phyloP scores from a whole-genome alignment of 1,139 yeast species.

The Blastobotrys buckinghamii region DNA sequence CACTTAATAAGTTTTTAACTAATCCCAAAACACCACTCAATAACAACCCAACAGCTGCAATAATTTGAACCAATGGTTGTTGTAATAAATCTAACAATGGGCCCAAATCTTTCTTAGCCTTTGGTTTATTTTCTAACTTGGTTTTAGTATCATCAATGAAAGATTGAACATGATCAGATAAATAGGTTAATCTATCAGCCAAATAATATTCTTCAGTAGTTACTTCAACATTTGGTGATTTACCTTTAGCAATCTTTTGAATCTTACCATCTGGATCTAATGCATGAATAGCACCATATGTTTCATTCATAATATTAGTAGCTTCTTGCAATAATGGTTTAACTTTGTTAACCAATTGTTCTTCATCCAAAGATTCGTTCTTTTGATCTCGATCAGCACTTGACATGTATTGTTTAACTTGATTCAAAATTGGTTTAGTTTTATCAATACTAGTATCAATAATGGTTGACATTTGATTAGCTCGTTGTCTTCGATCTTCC shows the following conservation, averaged over 20 bases:
- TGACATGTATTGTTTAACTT: constrained; percentile 5
- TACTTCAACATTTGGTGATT: constrained; percentile 3
- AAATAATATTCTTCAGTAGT: constrained; percentile 10
- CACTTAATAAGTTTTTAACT: constrained; percentile 8
- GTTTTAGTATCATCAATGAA: constrained; percentile 7
- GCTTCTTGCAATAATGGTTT: constrained; percentile 10
- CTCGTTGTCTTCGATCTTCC: constrained; percentile 5
- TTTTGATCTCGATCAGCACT: constrained; percentile 10
- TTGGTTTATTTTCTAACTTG: constrained; percentile 8
- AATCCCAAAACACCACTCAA: constrained; percentile 9
- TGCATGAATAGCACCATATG: constrained; percentile 10
- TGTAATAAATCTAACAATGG: constrained; percentile 8
- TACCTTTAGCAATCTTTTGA: constrained; percentile 8
- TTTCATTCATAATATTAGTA: constrained; percentile 7
- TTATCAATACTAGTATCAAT: constrained; percentile 10
- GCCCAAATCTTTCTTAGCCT: constrained; percentile 11
- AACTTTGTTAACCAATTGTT: constrained; percentile 5
- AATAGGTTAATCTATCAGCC: constrained; percentile 7
- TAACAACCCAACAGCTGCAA: constrained; percentile 8
- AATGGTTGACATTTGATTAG: constrained; percentile 8
- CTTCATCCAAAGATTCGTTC: constrained; percentile 7
- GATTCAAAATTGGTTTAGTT: constrained; percentile 5
- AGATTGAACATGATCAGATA: constrained; percentile 9
- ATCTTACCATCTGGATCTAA: constrained; percentile 10
- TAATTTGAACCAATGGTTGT: constrained; percentile 10